phyloP scores from a whole-genome alignment of 441 rosid species.

The Corymbia calophylla region DNA sequence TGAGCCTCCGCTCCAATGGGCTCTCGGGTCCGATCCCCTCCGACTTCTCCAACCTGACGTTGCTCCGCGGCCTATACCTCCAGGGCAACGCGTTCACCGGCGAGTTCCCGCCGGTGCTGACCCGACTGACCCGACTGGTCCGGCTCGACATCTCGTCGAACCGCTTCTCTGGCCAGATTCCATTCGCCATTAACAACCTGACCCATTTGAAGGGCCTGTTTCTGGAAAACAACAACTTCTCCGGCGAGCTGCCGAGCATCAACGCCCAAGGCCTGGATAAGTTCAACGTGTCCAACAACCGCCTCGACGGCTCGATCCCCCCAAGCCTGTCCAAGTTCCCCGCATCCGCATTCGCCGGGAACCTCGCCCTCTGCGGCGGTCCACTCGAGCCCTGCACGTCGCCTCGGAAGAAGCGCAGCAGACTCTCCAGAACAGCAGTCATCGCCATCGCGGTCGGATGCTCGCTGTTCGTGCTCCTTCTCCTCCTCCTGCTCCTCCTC shows the following conservation, averaged over 20 bases:
- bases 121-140: background rate
- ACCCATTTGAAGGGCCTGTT: background rate
- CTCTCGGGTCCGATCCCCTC: background rate
- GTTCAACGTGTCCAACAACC: conserved; percentile 5
- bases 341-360: background rate
- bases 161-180: background rate
- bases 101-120: background rate
- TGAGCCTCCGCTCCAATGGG: background rate
- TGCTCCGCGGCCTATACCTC: background rate
- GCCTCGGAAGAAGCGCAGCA: background rate
- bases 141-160: background rate
- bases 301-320: conserved; percentile 8
- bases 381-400: conserved; percentile 1
- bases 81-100: background rate
- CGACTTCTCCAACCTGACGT: background rate
- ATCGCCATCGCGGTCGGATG: conserved; percentile 3
- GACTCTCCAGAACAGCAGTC: background rate
- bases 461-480: background rate
- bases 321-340: background rate
- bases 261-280: background rate
- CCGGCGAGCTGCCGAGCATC: background rate
- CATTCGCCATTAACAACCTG: background rate
- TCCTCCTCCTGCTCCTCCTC: background rate
- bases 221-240: conserved; percentile 1
- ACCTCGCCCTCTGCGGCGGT: background rate